These are phyloP conservation scores for Neurospora intermedia DNA, from an alignment of 495 filamentous ascomycete species.

Conservation along the genomic window DNA sequence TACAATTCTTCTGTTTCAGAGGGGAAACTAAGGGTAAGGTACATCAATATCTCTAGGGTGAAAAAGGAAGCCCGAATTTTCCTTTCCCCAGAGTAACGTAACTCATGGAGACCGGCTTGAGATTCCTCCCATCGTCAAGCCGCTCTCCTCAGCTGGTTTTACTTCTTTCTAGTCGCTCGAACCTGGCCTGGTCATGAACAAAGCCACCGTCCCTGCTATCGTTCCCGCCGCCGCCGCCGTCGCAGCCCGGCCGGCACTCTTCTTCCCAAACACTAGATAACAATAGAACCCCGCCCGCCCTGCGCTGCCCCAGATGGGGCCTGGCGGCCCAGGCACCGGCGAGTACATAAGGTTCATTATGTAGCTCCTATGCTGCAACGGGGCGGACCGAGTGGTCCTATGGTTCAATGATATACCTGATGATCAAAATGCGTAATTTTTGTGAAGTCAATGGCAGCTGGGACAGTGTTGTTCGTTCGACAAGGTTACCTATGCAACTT, in stretches of 20 bases:
- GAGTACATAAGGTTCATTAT: neutral
- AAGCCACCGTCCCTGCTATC: neutral
- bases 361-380: neutral
- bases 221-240: neutral
- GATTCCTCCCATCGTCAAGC: neutral
- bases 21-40: neutral
- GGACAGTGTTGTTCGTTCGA: neutral
- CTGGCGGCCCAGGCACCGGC: neutral
- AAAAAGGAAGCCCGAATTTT: neutral
- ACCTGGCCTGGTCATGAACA: too few relatives aligned
- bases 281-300: neutral
- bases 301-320: neutral
- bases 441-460: neutral
- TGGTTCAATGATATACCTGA: neutral
- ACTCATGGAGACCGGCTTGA: neutral
- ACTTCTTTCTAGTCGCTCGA: neutral
- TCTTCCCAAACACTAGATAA: neutral
- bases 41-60: neutral
- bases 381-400: neutral
- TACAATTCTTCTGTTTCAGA: neutral
- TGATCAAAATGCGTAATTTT: neutral
- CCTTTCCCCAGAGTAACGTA: neutral
- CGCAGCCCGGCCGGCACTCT: neutral
- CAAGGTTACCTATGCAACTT: neutral
- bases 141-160: neutral